Evolutionary conservation across 768 basidiomycete species (phyloP), one percentile per base, ranked within the genome.

Genomic region (Galerina marginata): DNA sequence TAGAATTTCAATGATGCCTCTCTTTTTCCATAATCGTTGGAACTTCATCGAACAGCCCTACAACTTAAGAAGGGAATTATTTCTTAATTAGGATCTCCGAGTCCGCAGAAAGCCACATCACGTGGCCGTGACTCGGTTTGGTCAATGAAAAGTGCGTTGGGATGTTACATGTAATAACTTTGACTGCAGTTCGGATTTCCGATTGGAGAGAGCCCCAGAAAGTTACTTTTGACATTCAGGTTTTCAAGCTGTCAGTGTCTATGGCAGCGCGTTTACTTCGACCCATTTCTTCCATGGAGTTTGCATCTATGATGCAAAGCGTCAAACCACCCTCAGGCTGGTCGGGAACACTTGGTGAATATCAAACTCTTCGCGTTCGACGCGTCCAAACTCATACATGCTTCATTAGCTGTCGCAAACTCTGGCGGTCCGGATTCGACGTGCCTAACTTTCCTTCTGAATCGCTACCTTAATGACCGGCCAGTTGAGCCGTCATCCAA

Each of bases 361-460:
- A n/a, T 42, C 10, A 4, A 16, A 6, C 37, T n/a, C 16, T 49
- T 49, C 43, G 2, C 16, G 9, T 11, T 51, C n/a, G 12, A 43
- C n/a, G 14, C 26, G 23, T 37, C n/a, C 46, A 52, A 50, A 23
- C 57, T 49, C 43, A 58, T 47, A 10, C 29, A 33, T 7, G 9
- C 16, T 54, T 49, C 15, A 56, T 12, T 56, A 92, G 93, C 83
- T 38, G 82, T 93, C 45, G 92, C 89, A 20, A 88, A 87, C 71
- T 94, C 93, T 10, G 93, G 90, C 6, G 93, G 93, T 2, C 85
- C 92, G 9, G 93, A 95, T 71, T 95, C 93, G 3, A 86, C 88
- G 0, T 91, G 90, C 70, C 78, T 95, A 5, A 77, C 93, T 14
- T 92, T 86, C 66, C 82, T 94, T 12, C 74, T 93, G 39, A 68